Base-by-base conservation (phyloP, 768 basidiomycete species). In the Mycena maculata region DNA sequence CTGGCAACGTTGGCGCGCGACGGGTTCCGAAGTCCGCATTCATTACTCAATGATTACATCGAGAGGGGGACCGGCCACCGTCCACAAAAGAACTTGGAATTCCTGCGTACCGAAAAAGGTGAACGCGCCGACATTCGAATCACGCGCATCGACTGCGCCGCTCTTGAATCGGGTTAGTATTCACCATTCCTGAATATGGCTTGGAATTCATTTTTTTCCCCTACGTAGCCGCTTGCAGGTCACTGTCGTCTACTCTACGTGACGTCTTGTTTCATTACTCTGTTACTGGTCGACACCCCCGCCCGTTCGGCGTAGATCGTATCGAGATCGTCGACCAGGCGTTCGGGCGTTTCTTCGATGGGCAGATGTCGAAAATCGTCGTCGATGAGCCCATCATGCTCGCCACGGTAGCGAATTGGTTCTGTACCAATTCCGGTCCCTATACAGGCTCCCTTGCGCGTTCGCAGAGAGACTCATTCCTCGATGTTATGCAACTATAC, bases 361-460 rank as follows among this genome's bases (percentile, higher is more conserved):
- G 12, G n/a, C 20, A 42, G 6, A 62, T 62, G 60, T 53, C 41
- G 27, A 49, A 53, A n/a, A 62, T 62, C 30, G 49, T 52, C n/a
- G n/a, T 63, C 36, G 61, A 63, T 25, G 61, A 63, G n/a, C 61
- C 61, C 41, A 18, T 45, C 23, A 38, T 63, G 30, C 61, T 63
- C 20, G 28, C 54, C 15, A 12, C 38, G 4, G 52, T 38, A n/a
- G 61, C 61, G 1, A 23, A 44, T 7, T 63, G 61, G 61, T 55
- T 63, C 38, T 45, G 28, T n/a, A 54, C 16, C 33, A 36, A 36
- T 36, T 36, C 33, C 13, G 33, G 6, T 36, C 9, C 23, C 28
- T 31, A 18, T 20, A 8, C 22, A 25, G 4, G 10, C n/a, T 22
- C 15, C 18, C 12, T 22, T 36, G 33, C 6, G 33, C 33, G 33